Conservation (phyloP, 73 alveolate genomes). For the Paraurostyla sp. region DNA sequence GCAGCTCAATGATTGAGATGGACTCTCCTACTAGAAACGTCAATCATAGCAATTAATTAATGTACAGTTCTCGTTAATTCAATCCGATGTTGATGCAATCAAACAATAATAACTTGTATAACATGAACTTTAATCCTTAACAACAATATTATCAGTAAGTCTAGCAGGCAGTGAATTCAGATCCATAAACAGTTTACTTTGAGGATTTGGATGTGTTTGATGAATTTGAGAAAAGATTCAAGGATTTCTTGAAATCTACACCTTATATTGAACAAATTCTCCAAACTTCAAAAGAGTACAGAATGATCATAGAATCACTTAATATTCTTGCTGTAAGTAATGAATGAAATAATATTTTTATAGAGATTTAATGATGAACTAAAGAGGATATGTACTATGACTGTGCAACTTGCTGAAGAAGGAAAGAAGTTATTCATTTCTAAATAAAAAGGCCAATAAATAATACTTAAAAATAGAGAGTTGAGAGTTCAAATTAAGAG, state of each 20-base stretch:
- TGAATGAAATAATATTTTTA: not conserved
- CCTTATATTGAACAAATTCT: conserved; percentile 64
- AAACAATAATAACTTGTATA: not conserved
- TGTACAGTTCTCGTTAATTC: too few relatives aligned
- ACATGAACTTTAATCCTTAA: not conserved
- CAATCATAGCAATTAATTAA: too few relatives aligned
- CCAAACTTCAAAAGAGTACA: conserved; percentile 60
- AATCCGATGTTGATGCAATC: too few relatives aligned
- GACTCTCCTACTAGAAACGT: conserved; percentile 29
- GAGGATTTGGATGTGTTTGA: conserved; percentile 52
- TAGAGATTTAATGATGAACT: conserved; percentile 67
- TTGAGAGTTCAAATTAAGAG: conserved; percentile 60
- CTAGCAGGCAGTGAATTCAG: not conserved
- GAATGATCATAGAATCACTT: conserved; percentile 50
- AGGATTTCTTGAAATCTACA: conserved; percentile 42
- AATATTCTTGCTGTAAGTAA: conserved; percentile 60
- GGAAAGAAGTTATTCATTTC: conserved; percentile 50
- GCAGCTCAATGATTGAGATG: conserved; percentile 46
- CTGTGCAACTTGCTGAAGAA: conserved; percentile 4
- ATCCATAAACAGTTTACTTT: conserved; percentile 19
- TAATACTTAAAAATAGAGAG: conserved; percentile 48
- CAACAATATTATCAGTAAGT: not conserved
- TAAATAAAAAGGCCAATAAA: conserved; percentile 41
- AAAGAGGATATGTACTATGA: conserved; percentile 42
- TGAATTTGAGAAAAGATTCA: conserved; percentile 48